These are phyloP conservation scores for Suillus spraguei DNA, from an alignment of 768 basidiomycete genomes.

Conservation along the genomic window DNA sequence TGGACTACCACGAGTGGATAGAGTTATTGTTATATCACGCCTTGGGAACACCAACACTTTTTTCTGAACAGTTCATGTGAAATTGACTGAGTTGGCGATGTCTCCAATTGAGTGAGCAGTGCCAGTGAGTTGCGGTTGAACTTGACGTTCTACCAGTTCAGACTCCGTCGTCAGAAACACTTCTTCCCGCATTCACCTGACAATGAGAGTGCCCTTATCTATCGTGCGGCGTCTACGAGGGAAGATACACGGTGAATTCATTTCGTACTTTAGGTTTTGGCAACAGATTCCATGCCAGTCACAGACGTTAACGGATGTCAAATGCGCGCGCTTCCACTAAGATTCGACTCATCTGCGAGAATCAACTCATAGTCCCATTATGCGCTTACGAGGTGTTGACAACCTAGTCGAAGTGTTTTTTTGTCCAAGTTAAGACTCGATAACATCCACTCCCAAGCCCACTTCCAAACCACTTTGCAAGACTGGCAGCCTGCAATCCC, in stretches of 20 bases:
- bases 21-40: background rate
- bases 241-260: background rate
- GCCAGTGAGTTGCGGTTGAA: background rate
- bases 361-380: no score
- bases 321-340: background rate
- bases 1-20: background rate
- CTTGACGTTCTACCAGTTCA: no score
- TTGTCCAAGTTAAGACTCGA: background rate
- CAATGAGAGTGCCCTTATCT: background rate
- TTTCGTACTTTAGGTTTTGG: background rate
- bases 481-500: background rate
- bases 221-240: background rate
- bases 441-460: background rate
- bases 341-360: no score
- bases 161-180: no score
- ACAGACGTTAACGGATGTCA: background rate
- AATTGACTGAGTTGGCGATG: background rate
- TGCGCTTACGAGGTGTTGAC: background rate
- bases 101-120: background rate
- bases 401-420: background rate
- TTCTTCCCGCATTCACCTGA: no score
- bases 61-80: background rate
- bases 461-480: background rate
- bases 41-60: background rate
- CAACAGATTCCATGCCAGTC: no score